Conservation (phyloP, 2,329 filamentous ascomycete genomes). For the Aspergillus sojae region DNA sequence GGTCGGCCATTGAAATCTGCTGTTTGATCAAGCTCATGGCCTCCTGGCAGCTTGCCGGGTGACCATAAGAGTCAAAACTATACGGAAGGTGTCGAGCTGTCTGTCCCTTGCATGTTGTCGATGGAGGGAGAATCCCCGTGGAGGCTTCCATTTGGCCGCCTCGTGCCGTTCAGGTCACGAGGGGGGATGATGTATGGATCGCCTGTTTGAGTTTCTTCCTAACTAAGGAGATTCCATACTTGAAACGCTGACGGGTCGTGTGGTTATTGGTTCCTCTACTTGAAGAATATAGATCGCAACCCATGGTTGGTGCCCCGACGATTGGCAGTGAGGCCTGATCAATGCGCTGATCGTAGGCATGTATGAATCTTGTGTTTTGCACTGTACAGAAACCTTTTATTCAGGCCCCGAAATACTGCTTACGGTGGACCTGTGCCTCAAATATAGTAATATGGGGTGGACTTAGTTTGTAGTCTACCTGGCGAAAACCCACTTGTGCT, state of each 20-base stretch:
- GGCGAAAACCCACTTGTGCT: neutral
- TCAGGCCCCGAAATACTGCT: neutral
- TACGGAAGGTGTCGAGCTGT: neutral
- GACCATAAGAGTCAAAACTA: conserved; percentile 6
- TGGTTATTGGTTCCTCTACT: neutral
- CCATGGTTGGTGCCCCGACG: neutral
- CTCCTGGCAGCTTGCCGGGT: conserved; percentile 16
- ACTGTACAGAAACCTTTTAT: neutral
- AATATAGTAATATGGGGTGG: neutral
- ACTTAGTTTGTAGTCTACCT: neutral
- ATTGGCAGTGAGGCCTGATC: neutral
- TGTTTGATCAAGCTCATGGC: conserved; percentile 24
- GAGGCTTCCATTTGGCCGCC: conserved; percentile 6
- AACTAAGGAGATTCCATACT: neutral
- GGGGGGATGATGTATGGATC: conserved; percentile 13
- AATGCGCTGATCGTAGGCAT: neutral
- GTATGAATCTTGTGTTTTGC: conserved; percentile 3
- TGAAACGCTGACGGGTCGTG: neutral
- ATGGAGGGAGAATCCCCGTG: neutral
- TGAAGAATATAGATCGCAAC: conserved; percentile 5
- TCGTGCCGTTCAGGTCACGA: conserved; percentile 17
- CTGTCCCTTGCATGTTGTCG: conserved; percentile 18
- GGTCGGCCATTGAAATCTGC: conserved; percentile 10
- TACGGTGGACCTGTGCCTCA: neutral
- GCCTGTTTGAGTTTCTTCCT: neutral